Base-by-base conservation (phyloP, 306 rosid species). In the Corylus heterophylla region DNA sequence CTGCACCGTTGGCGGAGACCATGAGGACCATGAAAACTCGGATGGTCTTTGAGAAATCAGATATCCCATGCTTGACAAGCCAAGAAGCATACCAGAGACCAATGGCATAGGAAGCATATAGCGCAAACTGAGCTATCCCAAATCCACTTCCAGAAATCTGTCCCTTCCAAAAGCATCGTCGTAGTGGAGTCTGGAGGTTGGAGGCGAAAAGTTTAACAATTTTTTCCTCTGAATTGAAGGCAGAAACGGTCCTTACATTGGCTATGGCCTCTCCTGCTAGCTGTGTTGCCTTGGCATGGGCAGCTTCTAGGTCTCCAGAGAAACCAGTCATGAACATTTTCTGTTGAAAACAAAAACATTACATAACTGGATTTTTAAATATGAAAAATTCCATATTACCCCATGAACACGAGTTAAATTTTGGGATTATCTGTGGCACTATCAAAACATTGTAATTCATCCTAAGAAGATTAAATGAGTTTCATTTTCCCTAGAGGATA, bases 31-130 rank as follows among this genome's bases (percentile, higher is more conserved):
- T 88, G 79, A 94, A 94, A 76, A 94, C 97, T 82, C 89, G 81
- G 62, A 94, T 90, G 37, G 99, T 84, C 83, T 90, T 95, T 0
- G 99, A 95, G 92, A 95, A 95, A 76, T 95, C 98, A 0, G 98
- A 95, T 71, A 94, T 89, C 10, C 92, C 94, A 18, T 94, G 98
- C 86, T 90, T 94, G 48, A 94, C 98, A 29, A 94, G 97, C 97
- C 98, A 94, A 12, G 97, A 92, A 72, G 98, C 98, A 85, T 94
- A 94, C 98, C 98, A 94, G 81, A 94, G 98, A 72, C 98, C 97
- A 13, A 94, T 90, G 73, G 98, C 94, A 81, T 94, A 94, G 42
- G 98, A 92, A 76, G 92, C 97, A 76, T 92, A 90, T 29, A 90
- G 96, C 44, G 93, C 92, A 83, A 94, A 94, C 89, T 92, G 97